Conservation (phyloP, 257 asterid species). For the Salvia rosmarinus region DNA sequence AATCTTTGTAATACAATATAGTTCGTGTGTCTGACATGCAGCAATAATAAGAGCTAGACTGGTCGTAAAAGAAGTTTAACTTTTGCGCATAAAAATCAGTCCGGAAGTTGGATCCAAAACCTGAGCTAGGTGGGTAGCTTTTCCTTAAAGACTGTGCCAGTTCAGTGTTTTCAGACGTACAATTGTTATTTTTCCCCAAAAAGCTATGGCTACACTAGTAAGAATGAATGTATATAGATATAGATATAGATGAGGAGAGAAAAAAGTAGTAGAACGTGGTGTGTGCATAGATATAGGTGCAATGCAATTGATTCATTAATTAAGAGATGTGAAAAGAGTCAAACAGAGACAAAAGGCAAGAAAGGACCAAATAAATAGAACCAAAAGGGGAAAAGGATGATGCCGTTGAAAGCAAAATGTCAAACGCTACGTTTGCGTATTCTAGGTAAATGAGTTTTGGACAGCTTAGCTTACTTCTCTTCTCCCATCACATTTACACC, state of each 20-base stretch:
- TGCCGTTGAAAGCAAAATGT: slow-evolving; percentile 94
- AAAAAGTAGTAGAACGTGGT: no score
- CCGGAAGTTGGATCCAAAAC: slow-evolving; percentile 31
- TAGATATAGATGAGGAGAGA: no score
- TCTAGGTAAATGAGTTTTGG: no score
- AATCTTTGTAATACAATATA: background rate
- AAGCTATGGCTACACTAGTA: background rate
- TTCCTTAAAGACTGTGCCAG: slow-evolving; percentile 32
- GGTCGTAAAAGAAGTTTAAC: slow-evolving; percentile 39
- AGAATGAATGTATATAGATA: background rate
- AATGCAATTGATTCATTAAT: background rate
- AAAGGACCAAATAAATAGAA: slow-evolving; percentile 40
- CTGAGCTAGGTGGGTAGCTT: slow-evolving; percentile 7
- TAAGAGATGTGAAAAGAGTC: slow-evolving; percentile 32
- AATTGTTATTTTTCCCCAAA: background rate
- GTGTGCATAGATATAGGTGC: background rate
- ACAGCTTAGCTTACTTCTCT: no score
- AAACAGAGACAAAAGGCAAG: slow-evolving; percentile 38
- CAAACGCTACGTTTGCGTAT: slow-evolving; percentile 73
- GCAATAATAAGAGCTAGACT: slow-evolving; percentile 23
- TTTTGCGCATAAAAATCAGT: slow-evolving; percentile 26
- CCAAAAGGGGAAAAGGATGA: slow-evolving; percentile 46
- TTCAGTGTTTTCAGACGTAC: no score
- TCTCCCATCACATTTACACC: slow-evolving; percentile 29
- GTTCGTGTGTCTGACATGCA: slow-evolving; percentile 35